Evolutionary conservation across 768 basidiomycete species (phyloP).

Genomic region (Tylopilus intermedius): DNA sequence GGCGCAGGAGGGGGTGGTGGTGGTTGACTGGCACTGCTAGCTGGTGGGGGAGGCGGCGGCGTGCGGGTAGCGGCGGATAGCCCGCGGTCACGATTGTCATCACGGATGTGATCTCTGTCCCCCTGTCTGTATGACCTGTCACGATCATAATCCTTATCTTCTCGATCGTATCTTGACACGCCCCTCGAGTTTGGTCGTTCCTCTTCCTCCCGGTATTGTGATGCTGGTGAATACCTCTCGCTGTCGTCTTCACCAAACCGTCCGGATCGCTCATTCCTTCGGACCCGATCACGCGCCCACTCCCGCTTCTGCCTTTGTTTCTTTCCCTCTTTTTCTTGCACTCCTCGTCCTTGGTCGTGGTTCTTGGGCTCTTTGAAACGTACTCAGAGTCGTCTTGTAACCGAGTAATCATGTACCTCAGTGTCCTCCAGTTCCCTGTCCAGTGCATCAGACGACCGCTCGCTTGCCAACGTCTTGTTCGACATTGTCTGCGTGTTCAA

Average conservation of each 20-base stretch:
- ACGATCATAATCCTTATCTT: slow-evolving; percentile 36
- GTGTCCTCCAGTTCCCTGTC: slow-evolving; percentile 84
- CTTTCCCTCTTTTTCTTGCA: slow-evolving; percentile 72
- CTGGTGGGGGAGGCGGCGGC: slow-evolving; percentile 45
- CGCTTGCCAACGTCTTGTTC: slow-evolving; percentile 68
- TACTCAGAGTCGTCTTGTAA: slow-evolving; percentile 92
- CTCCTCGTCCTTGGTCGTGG: slow-evolving; percentile 66
- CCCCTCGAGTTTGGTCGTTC: too few relatives aligned
- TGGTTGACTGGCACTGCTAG: slow-evolving; percentile 31
- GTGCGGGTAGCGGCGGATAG: slow-evolving; percentile 37
- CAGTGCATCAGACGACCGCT: slow-evolving; percentile 83
- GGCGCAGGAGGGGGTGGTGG: slow-evolving; percentile 46
- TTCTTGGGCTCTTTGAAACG: slow-evolving; percentile 68
- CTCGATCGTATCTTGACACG: slow-evolving; percentile 30
- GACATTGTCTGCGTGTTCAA: slow-evolving; percentile 75
- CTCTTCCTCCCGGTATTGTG: too few relatives aligned
- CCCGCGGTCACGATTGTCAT: slow-evolving; percentile 33
- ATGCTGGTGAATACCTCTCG: too few relatives aligned
- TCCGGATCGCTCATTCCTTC: too few relatives aligned
- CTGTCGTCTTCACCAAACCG: too few relatives aligned
- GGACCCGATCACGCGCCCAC: slow-evolving; percentile 73
- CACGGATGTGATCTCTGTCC: slow-evolving; percentile 15
- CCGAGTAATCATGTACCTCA: slow-evolving; percentile 78
- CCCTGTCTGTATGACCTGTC: slow-evolving; percentile 30
- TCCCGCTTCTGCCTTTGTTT: slow-evolving; percentile 75